Conservation (phyloP, 1,139 yeast genomes). For the Kurtzmaniella natalensis region DNA sequence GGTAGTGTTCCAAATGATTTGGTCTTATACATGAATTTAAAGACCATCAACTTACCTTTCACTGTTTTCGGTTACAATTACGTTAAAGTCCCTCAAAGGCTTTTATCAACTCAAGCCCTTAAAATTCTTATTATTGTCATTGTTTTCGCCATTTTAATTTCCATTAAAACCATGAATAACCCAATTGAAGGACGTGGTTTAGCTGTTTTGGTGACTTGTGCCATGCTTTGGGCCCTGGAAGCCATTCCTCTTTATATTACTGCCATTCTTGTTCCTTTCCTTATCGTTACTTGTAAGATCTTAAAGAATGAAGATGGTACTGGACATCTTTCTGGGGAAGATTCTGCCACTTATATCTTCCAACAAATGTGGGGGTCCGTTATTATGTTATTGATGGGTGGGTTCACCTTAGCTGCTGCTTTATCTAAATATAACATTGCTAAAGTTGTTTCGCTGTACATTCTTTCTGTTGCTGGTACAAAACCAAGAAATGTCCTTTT, state of each 20-base stretch:
- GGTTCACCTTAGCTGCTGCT: constrained; percentile 92
- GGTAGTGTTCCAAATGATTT: constrained; percentile 15
- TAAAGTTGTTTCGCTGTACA: constrained; percentile 74
- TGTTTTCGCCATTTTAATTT: constrained; percentile 45
- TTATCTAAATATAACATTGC: constrained; percentile 87
- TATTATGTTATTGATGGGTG: constrained; percentile 83
- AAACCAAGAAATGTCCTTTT: constrained; percentile 73
- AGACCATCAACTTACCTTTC: constrained; percentile 16
- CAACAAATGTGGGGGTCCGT: constrained; percentile 94
- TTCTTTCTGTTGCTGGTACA: constrained; percentile 79
- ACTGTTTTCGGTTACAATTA: constrained; percentile 16
- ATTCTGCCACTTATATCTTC: constrained; percentile 72
- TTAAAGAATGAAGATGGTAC: constrained; percentile 53
- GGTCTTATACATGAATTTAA: constrained; percentile 22
- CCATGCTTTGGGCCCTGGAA: constrained; percentile 91
- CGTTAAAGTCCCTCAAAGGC: constrained; percentile 23
- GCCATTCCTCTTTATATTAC: constrained; percentile 87
- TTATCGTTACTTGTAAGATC: constrained; percentile 70
- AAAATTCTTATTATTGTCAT: constrained; percentile 43
- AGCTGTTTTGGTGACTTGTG: constrained; percentile 74
- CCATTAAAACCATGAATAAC: constrained; percentile 59
- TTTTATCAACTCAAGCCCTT: constrained; percentile 33
- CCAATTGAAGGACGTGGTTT: constrained; percentile 71
- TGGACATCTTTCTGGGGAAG: constrained; percentile 54
- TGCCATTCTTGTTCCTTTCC: constrained; percentile 72